Evolutionary conservation across 768 basidiomycete genomes (phyloP).

Genomic region (Trametes cubensis): DNA sequence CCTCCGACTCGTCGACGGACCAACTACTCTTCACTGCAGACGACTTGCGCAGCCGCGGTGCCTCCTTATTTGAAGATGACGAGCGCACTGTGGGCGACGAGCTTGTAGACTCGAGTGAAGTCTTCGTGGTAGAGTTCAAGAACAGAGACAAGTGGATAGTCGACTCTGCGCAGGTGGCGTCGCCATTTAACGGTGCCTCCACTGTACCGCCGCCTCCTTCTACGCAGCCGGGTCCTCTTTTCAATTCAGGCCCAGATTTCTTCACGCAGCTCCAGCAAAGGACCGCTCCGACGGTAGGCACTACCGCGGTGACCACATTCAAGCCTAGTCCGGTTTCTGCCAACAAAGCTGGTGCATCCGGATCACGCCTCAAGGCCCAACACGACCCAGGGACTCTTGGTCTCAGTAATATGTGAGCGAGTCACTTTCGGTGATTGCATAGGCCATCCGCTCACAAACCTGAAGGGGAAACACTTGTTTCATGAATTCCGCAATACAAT

Average conservation of each 20-base stretch:
- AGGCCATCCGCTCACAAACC: slow-evolving; percentile 18
- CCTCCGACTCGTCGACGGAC: slow-evolving; percentile 25
- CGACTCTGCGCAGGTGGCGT: slow-evolving; percentile 32
- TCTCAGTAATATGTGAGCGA: slow-evolving; percentile 79
- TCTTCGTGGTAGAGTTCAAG: slow-evolving; percentile 78
- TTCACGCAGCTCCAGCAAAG: slow-evolving; percentile 39
- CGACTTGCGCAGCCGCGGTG: slow-evolving; percentile 26
- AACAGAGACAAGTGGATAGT: slow-evolving; percentile 60
- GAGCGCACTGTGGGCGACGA: slow-evolving; percentile 60
- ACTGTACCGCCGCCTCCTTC: slow-evolving; percentile 18
- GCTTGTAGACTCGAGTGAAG: slow-evolving; percentile 61
- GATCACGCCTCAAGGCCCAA: slow-evolving; percentile 39
- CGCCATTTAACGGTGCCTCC: not conserved
- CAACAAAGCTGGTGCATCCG: slow-evolving; percentile 14
- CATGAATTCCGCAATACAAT: slow-evolving; percentile 99
- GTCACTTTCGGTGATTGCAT: not conserved
- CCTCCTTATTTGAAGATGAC: slow-evolving; percentile 48
- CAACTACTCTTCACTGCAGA: slow-evolving; percentile 22
- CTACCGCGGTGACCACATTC: slow-evolving; percentile 22
- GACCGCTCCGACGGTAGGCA: slow-evolving; percentile 1
- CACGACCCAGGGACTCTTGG: slow-evolving; percentile 79
- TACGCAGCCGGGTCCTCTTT: slow-evolving; percentile 38
- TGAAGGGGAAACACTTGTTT: slow-evolving; percentile 94
- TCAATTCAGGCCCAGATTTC: slow-evolving; percentile 56
- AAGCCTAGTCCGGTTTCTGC: slow-evolving; percentile 13